These are phyloP conservation scores for Komagataella pseudopastoris DNA, from an alignment of 805 yeast species.

Conservation along the genomic window DNA sequence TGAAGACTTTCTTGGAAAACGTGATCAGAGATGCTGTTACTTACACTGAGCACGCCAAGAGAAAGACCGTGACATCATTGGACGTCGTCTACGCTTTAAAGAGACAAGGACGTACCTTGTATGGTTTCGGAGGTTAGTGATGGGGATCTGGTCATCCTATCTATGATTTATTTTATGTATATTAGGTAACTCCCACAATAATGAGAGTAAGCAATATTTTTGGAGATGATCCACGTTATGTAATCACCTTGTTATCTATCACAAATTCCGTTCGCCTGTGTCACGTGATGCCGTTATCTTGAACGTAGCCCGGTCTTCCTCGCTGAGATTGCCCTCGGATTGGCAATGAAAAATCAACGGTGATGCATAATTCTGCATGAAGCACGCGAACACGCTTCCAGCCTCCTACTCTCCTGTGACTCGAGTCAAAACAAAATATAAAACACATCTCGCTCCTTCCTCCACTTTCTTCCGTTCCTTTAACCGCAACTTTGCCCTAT, in stretches of 20 bases:
- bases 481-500: background rate
- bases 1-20: constrained; percentile 90
- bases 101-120: constrained; percentile 99
- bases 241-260: background rate
- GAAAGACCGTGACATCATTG: constrained; percentile 98
- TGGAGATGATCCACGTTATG: background rate
- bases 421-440: background rate
- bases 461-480: background rate
- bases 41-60: constrained; percentile 99
- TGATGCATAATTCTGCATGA: background rate
- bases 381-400: background rate
- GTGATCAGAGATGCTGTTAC: constrained; percentile 99
- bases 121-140: constrained; percentile 96
- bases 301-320: background rate
- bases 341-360: background rate
- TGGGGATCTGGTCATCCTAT: background rate
- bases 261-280: too few relatives aligned
- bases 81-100: constrained; percentile 98
- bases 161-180: background rate
- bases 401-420: background rate
- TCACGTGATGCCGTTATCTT: background rate
- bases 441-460: background rate
- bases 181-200: background rate
- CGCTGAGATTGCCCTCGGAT: background rate
- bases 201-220: background rate